phyloP scores from a whole-genome alignment of 2,329 filamentous ascomycete species.

The Microascus cirrosus region DNA sequence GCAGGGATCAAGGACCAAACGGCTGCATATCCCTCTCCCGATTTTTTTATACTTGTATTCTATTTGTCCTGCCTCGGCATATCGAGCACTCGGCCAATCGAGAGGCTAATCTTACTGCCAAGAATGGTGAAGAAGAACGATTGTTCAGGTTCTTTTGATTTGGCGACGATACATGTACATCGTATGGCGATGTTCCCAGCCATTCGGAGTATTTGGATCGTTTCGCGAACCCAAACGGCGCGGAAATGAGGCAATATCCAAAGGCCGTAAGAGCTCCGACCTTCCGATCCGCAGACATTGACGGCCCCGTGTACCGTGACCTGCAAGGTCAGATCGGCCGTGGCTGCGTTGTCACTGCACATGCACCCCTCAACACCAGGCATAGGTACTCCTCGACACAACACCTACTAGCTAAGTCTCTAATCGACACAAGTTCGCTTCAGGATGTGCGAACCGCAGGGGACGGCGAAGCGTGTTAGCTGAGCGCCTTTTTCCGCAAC shows the following conservation, averaged over 20 bases:
- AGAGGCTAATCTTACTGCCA: not conserved
- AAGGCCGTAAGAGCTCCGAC: too few relatives aligned
- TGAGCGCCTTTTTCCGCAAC: too few relatives aligned
- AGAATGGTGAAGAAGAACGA: not conserved
- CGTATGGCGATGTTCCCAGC: not conserved
- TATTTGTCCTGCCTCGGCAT: not conserved
- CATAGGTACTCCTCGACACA: not conserved
- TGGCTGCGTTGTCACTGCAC: not conserved
- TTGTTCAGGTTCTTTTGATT: not conserved
- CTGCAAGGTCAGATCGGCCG: not conserved
- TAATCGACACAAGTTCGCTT: too few relatives aligned
- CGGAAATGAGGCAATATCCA: too few relatives aligned
- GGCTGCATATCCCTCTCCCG: not conserved
- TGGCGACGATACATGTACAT: not conserved
- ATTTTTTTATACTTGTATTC: not conserved
- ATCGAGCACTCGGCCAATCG: not conserved
- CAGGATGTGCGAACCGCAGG: too few relatives aligned
- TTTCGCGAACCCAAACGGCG: too few relatives aligned
- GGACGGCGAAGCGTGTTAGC: too few relatives aligned
- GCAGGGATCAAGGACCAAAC: not conserved
- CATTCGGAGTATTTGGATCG: not conserved
- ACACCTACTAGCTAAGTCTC: too few relatives aligned
- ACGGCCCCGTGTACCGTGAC: not conserved
- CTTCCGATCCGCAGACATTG: too few relatives aligned
- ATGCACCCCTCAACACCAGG: not conserved